A percentile compares a stretch with the other conserved stretches of the same genome.
These are phyloP conservation scores for Toxicodendron radicans DNA, from an alignment of 345 rosid species.

Conservation along the genomic window DNA sequence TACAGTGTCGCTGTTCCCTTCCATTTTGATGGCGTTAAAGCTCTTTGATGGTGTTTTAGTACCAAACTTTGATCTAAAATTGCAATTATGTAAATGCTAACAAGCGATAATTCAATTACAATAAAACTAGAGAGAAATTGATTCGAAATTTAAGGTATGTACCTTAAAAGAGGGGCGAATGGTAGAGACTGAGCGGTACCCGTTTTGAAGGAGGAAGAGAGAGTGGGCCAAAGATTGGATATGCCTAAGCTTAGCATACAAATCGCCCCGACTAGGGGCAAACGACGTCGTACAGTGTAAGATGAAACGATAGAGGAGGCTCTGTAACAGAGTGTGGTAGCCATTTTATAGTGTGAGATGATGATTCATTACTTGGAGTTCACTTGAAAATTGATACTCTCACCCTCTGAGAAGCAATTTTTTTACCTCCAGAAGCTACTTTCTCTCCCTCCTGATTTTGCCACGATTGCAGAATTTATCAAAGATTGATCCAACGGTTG, in stretches of 20 bases:
- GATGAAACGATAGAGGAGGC: slow-evolving; percentile 32
- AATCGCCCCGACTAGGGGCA: slow-evolving; percentile 65
- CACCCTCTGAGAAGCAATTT: background rate
- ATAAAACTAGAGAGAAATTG: background rate
- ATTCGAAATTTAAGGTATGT: background rate
- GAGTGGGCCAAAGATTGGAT: slow-evolving; percentile 40
- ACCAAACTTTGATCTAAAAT: slow-evolving; percentile 55
- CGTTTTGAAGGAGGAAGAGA: slow-evolving; percentile 44
- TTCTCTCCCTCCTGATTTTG: background rate
- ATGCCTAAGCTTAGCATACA: slow-evolving; percentile 71
- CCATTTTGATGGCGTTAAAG: slow-evolving; percentile 53
- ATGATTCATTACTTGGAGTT: slow-evolving; percentile 12
- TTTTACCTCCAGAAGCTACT: background rate
- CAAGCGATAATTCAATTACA: background rate
- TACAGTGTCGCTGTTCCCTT: slow-evolving; percentile 51
- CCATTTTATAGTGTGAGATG: slow-evolving; percentile 29
- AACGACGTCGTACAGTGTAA: slow-evolving; percentile 42
- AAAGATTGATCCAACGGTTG: background rate
- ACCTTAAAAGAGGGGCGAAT: slow-evolving; percentile 53
- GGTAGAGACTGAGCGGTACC: slow-evolving; percentile 58
- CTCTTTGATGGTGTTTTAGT: slow-evolving; percentile 25
- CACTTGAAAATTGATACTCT: background rate
- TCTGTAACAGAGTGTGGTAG: slow-evolving; percentile 32
- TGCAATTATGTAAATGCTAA: background rate
- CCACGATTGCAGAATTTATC: background rate